A percentile compares a stretch with the other conserved stretches of the same genome.
These are phyloP conservation scores for Quercus gilva DNA, from an alignment of 306 rosid genomes.

Conservation along the genomic window DNA sequence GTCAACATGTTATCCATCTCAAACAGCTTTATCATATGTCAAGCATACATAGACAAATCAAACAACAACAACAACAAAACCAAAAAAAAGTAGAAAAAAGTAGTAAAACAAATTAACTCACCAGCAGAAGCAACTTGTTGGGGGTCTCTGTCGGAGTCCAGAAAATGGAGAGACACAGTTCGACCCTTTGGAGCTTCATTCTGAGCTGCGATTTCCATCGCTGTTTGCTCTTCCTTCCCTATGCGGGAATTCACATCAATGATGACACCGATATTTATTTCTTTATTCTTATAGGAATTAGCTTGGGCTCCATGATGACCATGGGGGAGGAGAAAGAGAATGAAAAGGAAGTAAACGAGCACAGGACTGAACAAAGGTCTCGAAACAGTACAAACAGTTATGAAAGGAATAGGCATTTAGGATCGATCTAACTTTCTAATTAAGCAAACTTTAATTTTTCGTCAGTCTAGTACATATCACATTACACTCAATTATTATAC, in stretches of 20 bases:
- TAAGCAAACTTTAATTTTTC: no score
- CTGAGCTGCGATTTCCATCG: conserved; percentile 43
- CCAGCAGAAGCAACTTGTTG: no score
- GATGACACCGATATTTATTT: conserved; percentile 30
- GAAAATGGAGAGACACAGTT: neutral
- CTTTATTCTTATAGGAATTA: neutral
- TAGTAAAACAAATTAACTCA: no score
- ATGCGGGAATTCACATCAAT: conserved; percentile 30
- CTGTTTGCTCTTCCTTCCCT: conserved; percentile 28
- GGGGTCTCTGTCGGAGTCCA: no score
- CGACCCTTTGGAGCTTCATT: neutral
- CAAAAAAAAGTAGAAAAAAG: no score
- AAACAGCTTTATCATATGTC: no score
- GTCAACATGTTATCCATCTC: no score
- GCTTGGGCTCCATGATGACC: neutral
- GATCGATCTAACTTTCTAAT: no score
- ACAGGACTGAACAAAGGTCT: conserved; percentile 6
- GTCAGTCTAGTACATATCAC: no score
- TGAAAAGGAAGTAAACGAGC: conserved; percentile 6
- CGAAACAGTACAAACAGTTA: neutral
- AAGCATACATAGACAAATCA: no score
- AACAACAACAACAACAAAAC: no score
- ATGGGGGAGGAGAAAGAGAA: neutral
- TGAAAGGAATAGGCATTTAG: conserved; percentile 12
- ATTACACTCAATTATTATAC: no score